Evolutionary conservation across 768 basidiomycete genomes (phyloP), one percentile per base, ranked within the genome.

Genomic region (Leccinum disarticulatum): DNA sequence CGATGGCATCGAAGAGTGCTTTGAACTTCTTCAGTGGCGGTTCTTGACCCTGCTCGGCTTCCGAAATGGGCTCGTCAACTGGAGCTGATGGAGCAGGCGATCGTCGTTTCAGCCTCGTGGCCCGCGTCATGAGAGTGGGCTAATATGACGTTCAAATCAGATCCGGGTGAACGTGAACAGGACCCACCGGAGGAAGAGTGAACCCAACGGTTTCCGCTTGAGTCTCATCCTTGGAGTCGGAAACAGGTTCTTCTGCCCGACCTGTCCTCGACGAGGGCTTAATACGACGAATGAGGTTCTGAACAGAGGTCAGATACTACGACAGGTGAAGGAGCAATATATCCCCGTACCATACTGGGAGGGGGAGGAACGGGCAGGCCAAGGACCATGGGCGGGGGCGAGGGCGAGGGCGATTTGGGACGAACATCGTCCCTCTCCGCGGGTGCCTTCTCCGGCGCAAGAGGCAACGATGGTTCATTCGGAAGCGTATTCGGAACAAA

Each of bases 21-120:
- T 84, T 87, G 76, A 86, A 88, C 70, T 84, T 88, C 68, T 90
- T 90, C 28, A 83, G 70, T 3, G 86, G 82, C 0, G 86, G 88
- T 61, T 86, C 85, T 56, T 63, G 55, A 8, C 22, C 59, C 9
- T 41, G 59, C 27, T 61, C 60, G 17, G 62, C 61, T 28, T 68
- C 66, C 17, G 55, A 61, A 22, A 64, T 47, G 28, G 57, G 59
- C 2, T 66, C 59, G 28, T 67, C 61, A 31, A 56, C 69, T 14
- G 70, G 61, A 19, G 64, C 60, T 47, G 63, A 66, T 7, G 68
- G 68, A 22, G 68, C 74, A 8, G 76, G 80, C 58, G 78, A 76
- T 19, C 88, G 80, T 17, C 87, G 82, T 71, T 87, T 88, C 56
- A 89, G 72, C 28, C 68, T 77, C 4, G 71, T 68, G 2, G 80